Conservation (phyloP, 2,329 filamentous ascomycete species). For the Keithomyces neogunnii region DNA sequence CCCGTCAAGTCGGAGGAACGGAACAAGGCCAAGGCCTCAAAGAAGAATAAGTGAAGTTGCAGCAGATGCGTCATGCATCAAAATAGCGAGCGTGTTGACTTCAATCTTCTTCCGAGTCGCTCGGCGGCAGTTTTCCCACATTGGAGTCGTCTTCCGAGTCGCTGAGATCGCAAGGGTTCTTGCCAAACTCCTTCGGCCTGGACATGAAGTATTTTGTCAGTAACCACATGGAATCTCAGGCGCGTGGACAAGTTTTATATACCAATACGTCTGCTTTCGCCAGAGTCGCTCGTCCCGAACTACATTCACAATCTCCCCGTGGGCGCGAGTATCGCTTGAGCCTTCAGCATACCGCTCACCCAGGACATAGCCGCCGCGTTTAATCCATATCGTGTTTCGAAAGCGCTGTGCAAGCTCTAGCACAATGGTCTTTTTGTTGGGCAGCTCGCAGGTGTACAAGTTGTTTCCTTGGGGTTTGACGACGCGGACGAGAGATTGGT, state of each 20-base stretch:
- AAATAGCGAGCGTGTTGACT: background rate
- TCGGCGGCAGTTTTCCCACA: slow-evolving; percentile 78
- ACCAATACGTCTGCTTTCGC: slow-evolving; percentile 89
- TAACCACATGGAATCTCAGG: background rate
- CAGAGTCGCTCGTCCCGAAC: slow-evolving; percentile 86
- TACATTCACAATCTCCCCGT: slow-evolving; percentile 86
- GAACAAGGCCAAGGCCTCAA: slow-evolving; percentile 17
- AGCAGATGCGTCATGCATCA: background rate
- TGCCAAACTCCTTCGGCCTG: slow-evolving; percentile 75
- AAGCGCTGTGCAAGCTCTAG: slow-evolving; percentile 80
- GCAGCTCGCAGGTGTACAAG: slow-evolving; percentile 70
- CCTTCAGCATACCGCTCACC: slow-evolving; percentile 59
- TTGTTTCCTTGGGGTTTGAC: slow-evolving; percentile 82
- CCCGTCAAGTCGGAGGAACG: background rate
- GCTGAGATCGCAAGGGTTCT: slow-evolving; percentile 52
- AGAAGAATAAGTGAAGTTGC: slow-evolving; percentile 18
- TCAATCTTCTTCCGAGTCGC: slow-evolving; percentile 64
- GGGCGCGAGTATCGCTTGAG: slow-evolving; percentile 67
- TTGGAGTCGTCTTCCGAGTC: slow-evolving; percentile 70
- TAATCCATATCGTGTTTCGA: slow-evolving; percentile 89
- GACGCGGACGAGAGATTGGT: slow-evolving; percentile 66
- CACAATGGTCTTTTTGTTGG: slow-evolving; percentile 56
- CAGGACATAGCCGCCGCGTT: slow-evolving; percentile 78
- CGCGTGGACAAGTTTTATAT: slow-evolving; percentile 13
- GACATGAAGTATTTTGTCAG: slow-evolving; percentile 11